Conservation (phyloP, 2,329 filamentous ascomycete species). For the Colletotrichum noveboracense region DNA sequence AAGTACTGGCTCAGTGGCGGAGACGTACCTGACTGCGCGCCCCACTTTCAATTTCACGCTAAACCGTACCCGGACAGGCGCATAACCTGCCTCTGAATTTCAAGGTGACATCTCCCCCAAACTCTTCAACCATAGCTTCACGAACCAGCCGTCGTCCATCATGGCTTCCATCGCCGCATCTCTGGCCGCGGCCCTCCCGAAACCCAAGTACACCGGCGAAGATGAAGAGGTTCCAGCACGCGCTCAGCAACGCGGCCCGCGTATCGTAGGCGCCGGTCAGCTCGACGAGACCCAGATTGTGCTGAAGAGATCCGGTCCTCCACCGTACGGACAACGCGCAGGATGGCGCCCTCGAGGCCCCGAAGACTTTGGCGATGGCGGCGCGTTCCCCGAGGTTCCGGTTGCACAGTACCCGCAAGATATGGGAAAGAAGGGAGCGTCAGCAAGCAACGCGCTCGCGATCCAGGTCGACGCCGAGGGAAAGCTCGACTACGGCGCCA, state of each 20-base stretch:
- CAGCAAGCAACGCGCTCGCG: constrained; percentile 84
- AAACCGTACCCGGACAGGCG: background rate
- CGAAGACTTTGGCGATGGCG: constrained; percentile 95
- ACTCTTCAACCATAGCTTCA: constrained; percentile 10
- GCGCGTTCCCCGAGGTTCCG: constrained; percentile 92
- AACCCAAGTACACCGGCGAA: constrained; percentile 89
- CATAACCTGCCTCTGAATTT: constrained; percentile 22
- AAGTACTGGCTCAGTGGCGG: background rate
- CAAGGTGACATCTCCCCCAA: constrained; percentile 18
- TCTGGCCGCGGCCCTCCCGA: constrained; percentile 81
- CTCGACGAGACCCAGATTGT: constrained; percentile 88
- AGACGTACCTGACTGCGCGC: background rate
- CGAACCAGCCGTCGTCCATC: constrained; percentile 27
- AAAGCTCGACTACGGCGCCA: constrained; percentile 95
- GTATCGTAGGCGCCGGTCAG: constrained; percentile 80
- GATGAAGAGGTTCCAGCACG: constrained; percentile 79
- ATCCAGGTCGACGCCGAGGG: constrained; percentile 90
- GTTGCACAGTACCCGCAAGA: constrained; percentile 95
- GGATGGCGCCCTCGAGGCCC: constrained; percentile 89
- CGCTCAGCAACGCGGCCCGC: constrained; percentile 77
- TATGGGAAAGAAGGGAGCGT: constrained; percentile 83
- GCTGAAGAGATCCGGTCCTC: constrained; percentile 81
- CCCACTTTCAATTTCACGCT: background rate
- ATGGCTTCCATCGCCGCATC: constrained; percentile 75
- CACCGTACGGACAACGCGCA: constrained; percentile 83